Evolutionary conservation across 73 alveolate species (phyloP), one percentile per base, ranked within the genome.

Genomic region (Tetrahymena thermophila): DNA sequence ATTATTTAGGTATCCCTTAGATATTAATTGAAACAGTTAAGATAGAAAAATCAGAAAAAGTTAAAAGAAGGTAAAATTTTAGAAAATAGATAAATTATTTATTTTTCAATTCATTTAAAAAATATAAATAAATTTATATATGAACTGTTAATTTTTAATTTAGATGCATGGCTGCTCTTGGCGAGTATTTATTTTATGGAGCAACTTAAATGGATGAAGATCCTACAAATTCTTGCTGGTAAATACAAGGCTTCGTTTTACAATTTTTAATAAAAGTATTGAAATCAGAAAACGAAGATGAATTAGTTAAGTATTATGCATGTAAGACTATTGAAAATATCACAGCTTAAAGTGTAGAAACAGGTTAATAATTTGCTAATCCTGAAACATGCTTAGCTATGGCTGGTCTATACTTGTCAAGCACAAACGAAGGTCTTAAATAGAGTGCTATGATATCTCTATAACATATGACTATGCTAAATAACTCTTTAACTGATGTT

Each of bases 161-260:
- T 96, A 98, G 98, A 96, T 99, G 99, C 35, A 98, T 98, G 85
- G 99, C 99, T 35, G 98, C 99, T 14, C 97, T 99, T 56, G 99
- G 99, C 23, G 99, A 99, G 95, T 99, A 98, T 97, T 96, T 99
- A 97, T 99, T 99, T 97, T 99, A 99, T 96, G 99, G 99, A 17
- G 99, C 99, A 35, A 99, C 99, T 0, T 98, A 99, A 94, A 96
- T 99, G 94, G 99, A 99, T 96, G 99, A 99, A 94, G 99, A 98
- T 85, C 98, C 98, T 31, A 99, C 98, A 43, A 98, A 98, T 98
- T 98, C 98, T 35, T 98, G 96, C 94, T 99, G 99, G 99, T 97
- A 97, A 43, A 96, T 99, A 85, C 94, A 97, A 40, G 97, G 96
- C 71, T 96, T 95, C 50, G 98, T 98, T 58, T 97, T 97, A 55